Evolutionary conservation across 2,329 filamentous ascomycete species (phyloP), one percentile per base, ranked within the genome.

Genomic region (Trichoderma sp.): DNA sequence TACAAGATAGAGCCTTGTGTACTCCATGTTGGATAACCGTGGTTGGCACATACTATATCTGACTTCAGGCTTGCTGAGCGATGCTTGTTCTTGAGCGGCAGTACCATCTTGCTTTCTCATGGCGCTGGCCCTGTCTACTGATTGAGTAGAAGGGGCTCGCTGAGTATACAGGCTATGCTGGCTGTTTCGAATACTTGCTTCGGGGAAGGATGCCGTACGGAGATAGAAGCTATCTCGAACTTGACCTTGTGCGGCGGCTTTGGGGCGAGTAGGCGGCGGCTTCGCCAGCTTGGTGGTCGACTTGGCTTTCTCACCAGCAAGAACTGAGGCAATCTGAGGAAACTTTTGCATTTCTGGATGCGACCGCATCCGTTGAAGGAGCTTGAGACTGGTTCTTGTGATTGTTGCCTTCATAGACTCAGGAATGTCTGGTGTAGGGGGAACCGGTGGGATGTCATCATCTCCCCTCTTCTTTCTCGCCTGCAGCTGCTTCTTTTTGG

Each of bases 21-120:
- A 83, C 57, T 84, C 82, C 81, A 84, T 82, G 1, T 81, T 81
- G 1, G 82, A 83, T 4, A 84, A 63, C 0, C 81, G 78, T 0
- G 81, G 80, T 24, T 73, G 68, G 5, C 64, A 73, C 24, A 82
- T 71, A 18, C 8, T 51, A 58, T 72, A 75, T 26, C 32, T 53
- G 28, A 70, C 28, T 15, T 70, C 57, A 28, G 57, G 57, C 21
- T 70, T 61, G 2, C n/a, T 21, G 8, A 70, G 39, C 5, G 57
- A 61, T 28, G 57, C 34, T 36, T 53, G 14, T 62, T 58, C 67
- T 21, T 70, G 67, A 34, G 14, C 6, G 28, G 14, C 30, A 36
- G 4, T 18, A 11, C 14, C 5, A 3, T 53, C 39, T n/a, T 34
- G 67, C n/a, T 21, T 53, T 15, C 67, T 32, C 15, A 53, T n/a